Evolutionary conservation across 78 protist species (phyloP).

Genomic region (Cavenderia fasciculata): DNA sequence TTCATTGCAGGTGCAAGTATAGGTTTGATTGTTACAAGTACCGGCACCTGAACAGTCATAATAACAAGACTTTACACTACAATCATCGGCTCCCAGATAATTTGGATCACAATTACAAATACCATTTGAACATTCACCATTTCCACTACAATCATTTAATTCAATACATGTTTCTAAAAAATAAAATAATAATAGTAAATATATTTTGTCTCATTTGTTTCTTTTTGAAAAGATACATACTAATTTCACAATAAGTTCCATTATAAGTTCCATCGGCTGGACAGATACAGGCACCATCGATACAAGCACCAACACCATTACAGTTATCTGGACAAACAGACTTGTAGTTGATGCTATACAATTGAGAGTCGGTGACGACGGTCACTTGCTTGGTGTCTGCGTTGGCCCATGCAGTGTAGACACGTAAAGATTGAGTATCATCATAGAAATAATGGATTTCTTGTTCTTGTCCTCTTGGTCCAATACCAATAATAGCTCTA

Average conservation of each 20-base stretch:
- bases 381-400: not conserved
- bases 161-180: too few relatives aligned
- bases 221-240: not conserved
- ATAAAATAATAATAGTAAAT: too few relatives aligned
- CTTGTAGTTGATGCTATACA: not conserved
- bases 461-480: not conserved
- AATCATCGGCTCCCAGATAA: not conserved
- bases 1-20: constrained; percentile 1
- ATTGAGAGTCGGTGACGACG: not conserved
- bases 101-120: constrained; percentile 2
- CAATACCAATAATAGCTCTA: not conserved
- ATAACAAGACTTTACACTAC: not conserved
- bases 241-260: constrained; percentile 21
- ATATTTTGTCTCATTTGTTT: too few relatives aligned
- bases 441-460: not conserved
- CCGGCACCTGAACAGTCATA: constrained; percentile 13
- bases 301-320: constrained; percentile 26
- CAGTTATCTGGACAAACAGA: constrained; percentile 33
- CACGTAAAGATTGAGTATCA: not conserved
- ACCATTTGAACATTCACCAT: constrained; percentile 45
- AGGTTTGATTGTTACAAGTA: not conserved
- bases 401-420: not conserved
- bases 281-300: constrained; percentile 26
- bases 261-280: not conserved
- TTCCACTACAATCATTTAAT: constrained; percentile 26